Evolutionary conservation across 306 rosid genomes (phyloP), one percentile per base, ranked within the genome.

Genomic region (Vicia villosa): DNA sequence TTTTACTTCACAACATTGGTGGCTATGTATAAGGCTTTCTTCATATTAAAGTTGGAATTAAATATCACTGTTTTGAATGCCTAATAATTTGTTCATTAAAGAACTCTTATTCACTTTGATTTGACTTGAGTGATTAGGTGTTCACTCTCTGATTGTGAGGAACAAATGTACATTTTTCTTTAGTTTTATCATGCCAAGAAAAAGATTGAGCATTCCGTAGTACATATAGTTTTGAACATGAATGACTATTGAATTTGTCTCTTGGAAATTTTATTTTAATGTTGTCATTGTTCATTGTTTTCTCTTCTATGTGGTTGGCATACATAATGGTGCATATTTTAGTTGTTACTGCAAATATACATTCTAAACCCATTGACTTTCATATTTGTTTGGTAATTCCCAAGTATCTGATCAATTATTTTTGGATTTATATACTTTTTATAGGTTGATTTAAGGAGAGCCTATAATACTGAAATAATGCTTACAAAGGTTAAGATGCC

Each of bases 401-500:
- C 75, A 60, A 14, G 13, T 65, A 45, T 77, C 26, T 69, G 41
- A 63, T 61, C 36, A 56, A 20, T 62, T 56, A 41, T 47, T 58
- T 73, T 20, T 67, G 10, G 69, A 16, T 70, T 52, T 54, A 42
- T 37, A 45, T 74, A 30, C 32, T 60, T 46, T 50, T 65, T 80
- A 70, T 83, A 94, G 97, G 59, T 93, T 84, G 97, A 93, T 74
- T 73, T 88, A 56, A 85, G 90, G 83, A 86, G 97, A 84, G 98
- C 98, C 75, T 69, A 93, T 78, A 90, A 93, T 78, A 90, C 97
- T 58, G 96, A 90, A 85, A 93, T 93, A 82, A 90, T 90, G 98
- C 98, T 90, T 68, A 93, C 97, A 51, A 90, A 93, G 85, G 96
- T 93, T 76, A 90, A 91, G 96, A 93, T 93, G 97, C 97, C 97